Evolutionary conservation across 306 rosid species (phyloP).

Genomic region (Psophocarpus tetragonolobus): DNA sequence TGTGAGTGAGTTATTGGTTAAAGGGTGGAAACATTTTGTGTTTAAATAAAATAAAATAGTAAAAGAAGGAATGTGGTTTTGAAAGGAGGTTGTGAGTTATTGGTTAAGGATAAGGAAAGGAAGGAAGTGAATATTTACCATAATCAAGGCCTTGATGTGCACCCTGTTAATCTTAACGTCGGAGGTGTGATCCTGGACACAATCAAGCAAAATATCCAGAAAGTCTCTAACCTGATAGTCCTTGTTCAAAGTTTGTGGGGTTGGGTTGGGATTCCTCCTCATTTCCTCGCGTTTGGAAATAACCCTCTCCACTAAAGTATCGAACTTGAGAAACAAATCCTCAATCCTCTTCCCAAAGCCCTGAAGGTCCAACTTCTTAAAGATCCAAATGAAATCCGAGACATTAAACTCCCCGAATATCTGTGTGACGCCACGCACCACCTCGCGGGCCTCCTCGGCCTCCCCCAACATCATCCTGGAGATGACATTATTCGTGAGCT

Average conservation of each 20-base stretch:
- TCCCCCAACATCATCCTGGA: constrained; percentile 46
- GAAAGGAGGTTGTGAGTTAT: too few species aligned
- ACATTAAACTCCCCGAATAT: constrained; percentile 12
- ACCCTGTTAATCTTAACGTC: neutral
- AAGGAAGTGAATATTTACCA: constrained; percentile 16
- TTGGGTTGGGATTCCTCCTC: too few species aligned
- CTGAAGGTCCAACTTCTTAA: constrained; percentile 32
- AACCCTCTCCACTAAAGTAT: constrained; percentile 44
- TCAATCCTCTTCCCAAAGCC: constrained; percentile 46
- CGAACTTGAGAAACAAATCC: constrained; percentile 35
- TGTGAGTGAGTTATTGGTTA: too few species aligned
- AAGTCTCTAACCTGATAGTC: constrained; percentile 37
- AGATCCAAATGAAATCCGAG: constrained; percentile 9
- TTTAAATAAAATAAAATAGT: too few species aligned
- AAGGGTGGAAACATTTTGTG: too few species aligned
- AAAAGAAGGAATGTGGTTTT: too few species aligned
- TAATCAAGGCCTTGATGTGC: constrained; percentile 14
- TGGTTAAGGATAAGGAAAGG: neutral
- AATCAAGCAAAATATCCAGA: constrained; percentile 53
- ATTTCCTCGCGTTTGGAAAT: constrained; percentile 43
- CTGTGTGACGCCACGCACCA: constrained; percentile 34
- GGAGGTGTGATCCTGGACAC: neutral
- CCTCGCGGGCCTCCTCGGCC: constrained; percentile 29
- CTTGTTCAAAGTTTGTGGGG: too few species aligned
- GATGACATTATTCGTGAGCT: constrained; percentile 32